Evolutionary conservation across 257 asterid species (phyloP).

Genomic region (Fraxinus pennsylvanica): DNA sequence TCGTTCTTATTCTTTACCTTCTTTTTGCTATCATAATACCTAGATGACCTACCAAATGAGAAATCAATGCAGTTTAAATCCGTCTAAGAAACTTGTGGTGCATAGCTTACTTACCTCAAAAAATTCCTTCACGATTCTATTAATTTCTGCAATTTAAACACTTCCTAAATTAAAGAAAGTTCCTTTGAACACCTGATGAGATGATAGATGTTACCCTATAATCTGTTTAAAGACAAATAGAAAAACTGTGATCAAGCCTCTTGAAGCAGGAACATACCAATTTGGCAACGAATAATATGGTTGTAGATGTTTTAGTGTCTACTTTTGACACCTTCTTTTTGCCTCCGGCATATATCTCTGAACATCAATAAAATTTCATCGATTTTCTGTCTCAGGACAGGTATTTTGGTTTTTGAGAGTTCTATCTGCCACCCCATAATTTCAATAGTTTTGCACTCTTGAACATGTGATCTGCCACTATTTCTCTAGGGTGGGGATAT

Average conservation of each 20-base stretch:
- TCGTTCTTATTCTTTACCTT: neutral
- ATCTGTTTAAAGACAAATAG: neutral
- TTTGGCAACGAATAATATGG: neutral
- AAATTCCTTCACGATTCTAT: neutral
- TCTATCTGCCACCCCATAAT: neutral
- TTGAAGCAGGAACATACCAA: too few species aligned
- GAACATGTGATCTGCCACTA: neutral
- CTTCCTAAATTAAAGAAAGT: neutral
- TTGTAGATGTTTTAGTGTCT: neutral
- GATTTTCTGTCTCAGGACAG: neutral
- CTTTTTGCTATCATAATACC: neutral
- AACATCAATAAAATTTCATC: neutral
- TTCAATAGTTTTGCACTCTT: neutral
- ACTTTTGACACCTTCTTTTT: neutral
- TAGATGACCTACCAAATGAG: neutral
- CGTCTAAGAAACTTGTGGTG: neutral
- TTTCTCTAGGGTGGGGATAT: neutral
- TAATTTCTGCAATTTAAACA: neutral
- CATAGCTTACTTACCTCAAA: neutral
- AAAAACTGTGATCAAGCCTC: neutral
- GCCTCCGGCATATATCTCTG: neutral
- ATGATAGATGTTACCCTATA: neutral
- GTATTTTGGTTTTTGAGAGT: neutral
- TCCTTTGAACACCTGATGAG: conserved; percentile 1
- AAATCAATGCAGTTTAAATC: neutral